A percentile compares a stretch with the other conserved stretches of the same genome.
phyloP scores from a whole-genome alignment of 257 asterid species.

The Ballota nigra region DNA sequence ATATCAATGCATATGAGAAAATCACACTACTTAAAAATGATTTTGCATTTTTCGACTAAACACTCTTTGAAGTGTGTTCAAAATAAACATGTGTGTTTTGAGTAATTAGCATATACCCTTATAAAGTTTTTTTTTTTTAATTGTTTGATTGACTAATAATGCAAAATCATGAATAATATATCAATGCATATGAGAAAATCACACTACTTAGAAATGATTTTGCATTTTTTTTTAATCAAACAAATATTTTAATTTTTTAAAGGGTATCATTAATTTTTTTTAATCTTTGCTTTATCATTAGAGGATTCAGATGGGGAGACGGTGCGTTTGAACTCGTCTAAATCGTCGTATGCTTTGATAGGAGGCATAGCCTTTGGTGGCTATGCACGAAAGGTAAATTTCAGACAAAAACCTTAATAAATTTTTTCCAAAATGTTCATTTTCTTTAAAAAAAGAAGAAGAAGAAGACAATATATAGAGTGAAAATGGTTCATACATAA shows the following conservation, averaged over 20 bases:
- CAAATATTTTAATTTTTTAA: no score
- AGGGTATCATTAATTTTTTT: no score
- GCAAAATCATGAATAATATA: neutral
- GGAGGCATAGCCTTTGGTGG: constrained; percentile 91
- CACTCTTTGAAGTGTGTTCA: no score
- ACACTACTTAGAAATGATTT: no score
- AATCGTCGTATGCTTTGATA: constrained; percentile 54
- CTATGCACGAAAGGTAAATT: constrained; percentile 77
- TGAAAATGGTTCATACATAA: no score
- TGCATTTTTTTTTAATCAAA: neutral
- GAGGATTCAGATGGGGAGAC: constrained; percentile 28
- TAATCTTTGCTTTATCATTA: neutral
- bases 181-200: neutral
- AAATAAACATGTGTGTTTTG: no score
- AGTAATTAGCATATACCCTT: no score
- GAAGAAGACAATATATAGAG: no score
- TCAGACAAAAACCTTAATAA: neutral
- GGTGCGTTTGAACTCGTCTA: neutral
- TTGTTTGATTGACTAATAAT: no score
- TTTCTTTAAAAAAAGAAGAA: no score
- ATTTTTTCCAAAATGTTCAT: neutral
- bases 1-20: neutral
- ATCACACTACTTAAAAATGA: neutral
- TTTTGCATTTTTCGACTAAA: no score
- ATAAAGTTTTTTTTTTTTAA: no score